phyloP scores from a whole-genome alignment of 2,329 filamentous ascomycete genomes.

The Clarireedia hainanense region DNA sequence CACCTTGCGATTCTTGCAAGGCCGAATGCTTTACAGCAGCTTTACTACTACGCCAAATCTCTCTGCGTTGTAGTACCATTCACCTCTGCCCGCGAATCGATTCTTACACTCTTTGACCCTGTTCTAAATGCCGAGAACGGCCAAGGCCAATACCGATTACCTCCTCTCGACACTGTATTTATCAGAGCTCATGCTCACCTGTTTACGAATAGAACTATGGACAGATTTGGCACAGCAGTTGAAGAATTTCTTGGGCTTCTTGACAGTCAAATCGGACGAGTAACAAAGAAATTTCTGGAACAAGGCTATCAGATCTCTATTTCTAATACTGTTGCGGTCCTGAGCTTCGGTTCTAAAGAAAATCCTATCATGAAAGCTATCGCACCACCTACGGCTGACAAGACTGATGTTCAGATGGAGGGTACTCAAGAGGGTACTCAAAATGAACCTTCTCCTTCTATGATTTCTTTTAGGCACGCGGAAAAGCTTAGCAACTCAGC shows the following conservation, averaged over 20 bases:
- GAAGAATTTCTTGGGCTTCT: slow-evolving; percentile 45
- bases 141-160: slow-evolving; percentile 32
- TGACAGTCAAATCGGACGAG: slow-evolving; percentile 48
- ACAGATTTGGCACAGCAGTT: slow-evolving; percentile 39
- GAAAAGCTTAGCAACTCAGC: slow-evolving; percentile 11
- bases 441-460: neutral
- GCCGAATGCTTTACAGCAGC: slow-evolving; percentile 60
- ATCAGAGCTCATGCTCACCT: slow-evolving; percentile 58
- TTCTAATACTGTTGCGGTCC: slow-evolving; percentile 30
- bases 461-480: slow-evolving; percentile 13
- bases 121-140: slow-evolving; percentile 35
- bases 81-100: slow-evolving; percentile 56
- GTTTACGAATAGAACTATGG: slow-evolving; percentile 44
- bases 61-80: slow-evolving; percentile 55
- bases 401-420: slow-evolving; percentile 12
- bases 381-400: neutral
- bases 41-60: slow-evolving; percentile 65
- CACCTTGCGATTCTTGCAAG: slow-evolving; percentile 75
- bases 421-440: neutral
- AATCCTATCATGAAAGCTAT: slow-evolving; percentile 24
- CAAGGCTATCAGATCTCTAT: slow-evolving; percentile 50
- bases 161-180: slow-evolving; percentile 48
- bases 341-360: slow-evolving; percentile 25
- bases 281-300: slow-evolving; percentile 36
- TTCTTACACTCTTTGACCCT: slow-evolving; percentile 61